Conservation (phyloP, 2,329 filamentous ascomycete genomes). For the Peltaster fructicola region DNA sequence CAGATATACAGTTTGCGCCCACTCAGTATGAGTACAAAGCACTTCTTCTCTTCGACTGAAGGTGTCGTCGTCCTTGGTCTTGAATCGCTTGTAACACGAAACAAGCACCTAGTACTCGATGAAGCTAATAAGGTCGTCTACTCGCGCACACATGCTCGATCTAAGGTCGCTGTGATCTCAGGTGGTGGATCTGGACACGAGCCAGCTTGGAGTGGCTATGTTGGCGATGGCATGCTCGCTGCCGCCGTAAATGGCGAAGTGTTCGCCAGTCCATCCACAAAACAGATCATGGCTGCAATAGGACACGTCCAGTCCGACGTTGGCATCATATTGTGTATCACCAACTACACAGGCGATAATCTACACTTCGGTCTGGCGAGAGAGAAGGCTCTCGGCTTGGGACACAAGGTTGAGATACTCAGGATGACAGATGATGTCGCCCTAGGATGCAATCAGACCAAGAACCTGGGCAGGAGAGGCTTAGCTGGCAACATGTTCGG, state of each 20-base stretch:
- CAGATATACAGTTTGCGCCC: too few relatives aligned
- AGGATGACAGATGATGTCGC: conserved; percentile 32
- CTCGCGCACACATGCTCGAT: conserved; percentile 24
- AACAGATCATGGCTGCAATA: conserved; percentile 33
- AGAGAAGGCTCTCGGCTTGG: conserved; percentile 28
- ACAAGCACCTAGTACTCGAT: conserved; percentile 27
- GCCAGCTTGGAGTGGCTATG: conserved; percentile 32
- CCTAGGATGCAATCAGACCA: conserved; percentile 30
- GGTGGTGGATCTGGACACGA: conserved; percentile 32
- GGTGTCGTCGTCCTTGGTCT: conserved; percentile 33
- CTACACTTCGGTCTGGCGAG: conserved; percentile 32
- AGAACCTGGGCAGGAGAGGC: conserved; percentile 31
- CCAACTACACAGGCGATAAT: conserved; percentile 33
- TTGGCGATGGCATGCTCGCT: conserved; percentile 30
- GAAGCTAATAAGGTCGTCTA: conserved; percentile 31
- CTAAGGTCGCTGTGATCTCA: conserved; percentile 28
- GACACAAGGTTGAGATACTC: conserved; percentile 29
- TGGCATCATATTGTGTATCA: conserved; percentile 31
- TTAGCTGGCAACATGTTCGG: conserved; percentile 29
- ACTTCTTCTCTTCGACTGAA: conserved; percentile 34
- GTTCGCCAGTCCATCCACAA: conserved; percentile 30
- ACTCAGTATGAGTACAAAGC: conserved; percentile 35
- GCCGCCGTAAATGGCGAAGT: conserved; percentile 32
- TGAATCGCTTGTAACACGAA: conserved; percentile 28
- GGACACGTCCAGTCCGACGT: conserved; percentile 27